Evolutionary conservation across 108 stramenopile genomes (phyloP).

Genomic region (Cyclotella sp.): DNA sequence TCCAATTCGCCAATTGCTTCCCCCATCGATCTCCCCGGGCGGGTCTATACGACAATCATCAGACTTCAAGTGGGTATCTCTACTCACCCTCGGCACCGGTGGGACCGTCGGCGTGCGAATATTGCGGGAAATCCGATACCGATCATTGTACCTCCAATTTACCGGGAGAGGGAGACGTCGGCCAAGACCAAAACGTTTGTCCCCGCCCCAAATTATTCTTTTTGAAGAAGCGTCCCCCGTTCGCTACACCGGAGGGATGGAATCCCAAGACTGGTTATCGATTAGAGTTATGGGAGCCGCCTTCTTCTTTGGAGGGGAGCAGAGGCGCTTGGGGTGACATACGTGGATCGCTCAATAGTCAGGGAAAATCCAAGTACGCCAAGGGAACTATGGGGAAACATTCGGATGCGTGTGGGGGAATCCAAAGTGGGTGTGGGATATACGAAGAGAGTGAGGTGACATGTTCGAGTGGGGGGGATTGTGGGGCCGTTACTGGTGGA

Average conservation of each 20-base stretch:
- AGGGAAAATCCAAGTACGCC: constrained; percentile 4
- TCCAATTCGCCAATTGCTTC: constrained; percentile 10
- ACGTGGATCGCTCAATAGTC: constrained; percentile 22
- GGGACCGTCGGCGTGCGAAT: constrained; percentile 41
- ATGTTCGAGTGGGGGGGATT: constrained; percentile 20
- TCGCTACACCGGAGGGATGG: constrained; percentile 46
- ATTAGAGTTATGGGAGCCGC: constrained; percentile 32
- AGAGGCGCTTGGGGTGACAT: constrained; percentile 40
- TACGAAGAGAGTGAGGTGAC: constrained; percentile 31
- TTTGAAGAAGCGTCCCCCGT: constrained; percentile 47
- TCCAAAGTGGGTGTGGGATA: not conserved
- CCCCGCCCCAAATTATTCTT: constrained; percentile 52
- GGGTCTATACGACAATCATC: not conserved
- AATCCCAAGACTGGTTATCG: constrained; percentile 40
- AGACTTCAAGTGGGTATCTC: not conserved
- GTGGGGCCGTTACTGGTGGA: not conserved
- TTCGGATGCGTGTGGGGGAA: constrained; percentile 1
- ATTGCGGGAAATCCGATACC: constrained; percentile 39
- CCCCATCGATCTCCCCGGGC: constrained; percentile 5
- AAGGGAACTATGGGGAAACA: not conserved
- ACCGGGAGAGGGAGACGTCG: constrained; percentile 3
- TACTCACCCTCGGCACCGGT: constrained; percentile 33
- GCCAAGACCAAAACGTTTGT: not conserved
- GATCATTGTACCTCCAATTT: constrained; percentile 22
- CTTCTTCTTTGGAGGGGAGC: constrained; percentile 38